Evolutionary conservation across 768 basidiomycete genomes (phyloP), one percentile per base, ranked within the genome.

Genomic region (Pleurotus djamor): DNA sequence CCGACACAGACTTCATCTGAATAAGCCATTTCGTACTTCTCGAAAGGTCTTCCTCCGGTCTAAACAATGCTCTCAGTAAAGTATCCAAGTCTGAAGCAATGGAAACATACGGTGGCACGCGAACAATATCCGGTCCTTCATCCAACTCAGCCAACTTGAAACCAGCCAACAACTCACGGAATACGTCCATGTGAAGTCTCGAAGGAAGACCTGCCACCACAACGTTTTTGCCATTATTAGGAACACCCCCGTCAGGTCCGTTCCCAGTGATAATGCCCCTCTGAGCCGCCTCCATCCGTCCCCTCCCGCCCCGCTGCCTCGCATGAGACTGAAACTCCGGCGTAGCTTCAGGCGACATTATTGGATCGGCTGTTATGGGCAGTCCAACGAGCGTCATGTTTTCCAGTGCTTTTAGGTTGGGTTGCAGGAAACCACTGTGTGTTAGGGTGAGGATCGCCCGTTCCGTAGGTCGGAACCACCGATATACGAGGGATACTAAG

Each of bases 131-230:
- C n/a, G 75, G 65, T 55, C 78, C 75, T 45, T 69, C 69, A 34
- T 77, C 67, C 17, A 65, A 52, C 37, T 61, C 69, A 14, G 75
- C 76, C 12, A 89, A 62, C 50, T 79, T 71, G 64, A 76, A 85
- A 36, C 65, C 69, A n/a, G 69, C 70, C 44, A 90, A 66, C 58
- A 78, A 68, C 4, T 67, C 63, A 54, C 73, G 72, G 13, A 90
- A 61, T 2, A 65, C 69, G 0, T 68, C 66, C 3, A 67, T 36
- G 1, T 68, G 66, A 0, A 79, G 66, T 63, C 69, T 84, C 3
- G 80, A 82, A 0, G 89, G 87, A 41, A 91, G 66, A 2, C 90
- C 91, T 68, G 75, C 81, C 1, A 90, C 64, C 5, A 84, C 77
- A 21, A 91, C 89, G 54, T 76, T 76, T 61, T 70, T 83, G 8